These are phyloP conservation scores for Torulaspora franciscae DNA, from an alignment of 805 yeast species.

Conservation along the genomic window DNA sequence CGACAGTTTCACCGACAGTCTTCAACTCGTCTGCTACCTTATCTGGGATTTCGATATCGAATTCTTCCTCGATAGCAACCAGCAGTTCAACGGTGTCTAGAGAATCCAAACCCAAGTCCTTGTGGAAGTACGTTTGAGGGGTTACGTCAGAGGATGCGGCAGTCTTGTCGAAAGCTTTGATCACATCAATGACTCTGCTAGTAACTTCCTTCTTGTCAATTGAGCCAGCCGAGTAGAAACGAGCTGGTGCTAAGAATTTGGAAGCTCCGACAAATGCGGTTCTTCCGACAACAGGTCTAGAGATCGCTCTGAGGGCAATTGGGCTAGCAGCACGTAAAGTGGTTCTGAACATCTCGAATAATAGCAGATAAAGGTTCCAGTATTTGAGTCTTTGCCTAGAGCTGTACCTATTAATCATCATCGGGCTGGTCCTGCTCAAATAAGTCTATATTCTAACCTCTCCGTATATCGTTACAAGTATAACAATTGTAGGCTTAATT, in stretches of 20 bases:
- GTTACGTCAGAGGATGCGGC: slow-evolving; percentile 41
- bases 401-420: background rate
- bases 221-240: slow-evolving; percentile 57
- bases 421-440: background rate
- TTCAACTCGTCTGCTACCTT: slow-evolving; percentile 89
- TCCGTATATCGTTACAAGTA: background rate
- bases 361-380: background rate
- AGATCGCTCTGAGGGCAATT: slow-evolving; percentile 30
- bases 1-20: slow-evolving; percentile 89
- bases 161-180: slow-evolving; percentile 59
- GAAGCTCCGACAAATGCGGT: slow-evolving; percentile 29
- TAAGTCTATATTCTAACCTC: background rate
- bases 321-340: slow-evolving; percentile 41
- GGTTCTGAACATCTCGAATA: slow-evolving; percentile 46
- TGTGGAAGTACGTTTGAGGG: slow-evolving; percentile 45
- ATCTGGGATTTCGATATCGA: slow-evolving; percentile 80
- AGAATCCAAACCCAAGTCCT: slow-evolving; percentile 66
- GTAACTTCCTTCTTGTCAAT: slow-evolving; percentile 74
- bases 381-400: background rate
- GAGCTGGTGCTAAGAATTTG: slow-evolving; percentile 21
- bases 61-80: slow-evolving; percentile 93
- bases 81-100: slow-evolving; percentile 92
- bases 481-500: background rate
- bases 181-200: slow-evolving; percentile 74
- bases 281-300: slow-evolving; percentile 36